phyloP scores from a whole-genome alignment of 805 yeast species.

The Metschnikowia chrysomelidarum region DNA sequence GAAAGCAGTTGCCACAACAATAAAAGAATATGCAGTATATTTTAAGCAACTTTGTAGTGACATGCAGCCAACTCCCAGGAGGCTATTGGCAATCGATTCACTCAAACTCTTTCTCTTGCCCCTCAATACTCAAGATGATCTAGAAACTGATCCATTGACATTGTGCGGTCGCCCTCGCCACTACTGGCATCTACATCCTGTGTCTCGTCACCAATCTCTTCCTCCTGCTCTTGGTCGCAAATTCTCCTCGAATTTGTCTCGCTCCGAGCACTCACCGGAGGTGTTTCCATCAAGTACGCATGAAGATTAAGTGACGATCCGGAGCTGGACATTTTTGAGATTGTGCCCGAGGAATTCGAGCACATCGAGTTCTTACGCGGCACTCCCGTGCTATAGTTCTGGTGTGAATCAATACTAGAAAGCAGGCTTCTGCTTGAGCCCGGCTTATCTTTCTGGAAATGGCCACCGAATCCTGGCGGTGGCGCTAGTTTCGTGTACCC shows the following conservation, averaged over 20 bases:
- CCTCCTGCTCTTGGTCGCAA: background rate
- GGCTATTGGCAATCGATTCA: background rate
- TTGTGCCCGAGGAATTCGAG: slow-evolving; percentile 23
- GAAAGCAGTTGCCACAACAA: too few relatives aligned
- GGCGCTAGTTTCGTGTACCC: slow-evolving; percentile 32
- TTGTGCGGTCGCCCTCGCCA: slow-evolving; percentile 18
- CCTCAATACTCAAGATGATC: slow-evolving; percentile 5
- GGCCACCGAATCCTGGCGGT: slow-evolving; percentile 33
- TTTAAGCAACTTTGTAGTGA: too few relatives aligned
- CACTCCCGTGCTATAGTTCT: slow-evolving; percentile 2
- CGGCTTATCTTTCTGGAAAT: slow-evolving; percentile 9
- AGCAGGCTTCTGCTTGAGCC: slow-evolving; percentile 12
- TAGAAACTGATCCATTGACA: slow-evolving; percentile 20
- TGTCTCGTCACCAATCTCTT: background rate
- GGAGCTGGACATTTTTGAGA: slow-evolving; percentile 37
- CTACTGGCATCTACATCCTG: background rate
- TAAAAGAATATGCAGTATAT: too few relatives aligned
- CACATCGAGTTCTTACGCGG: slow-evolving; percentile 28
- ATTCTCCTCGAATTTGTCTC: slow-evolving; percentile 1
- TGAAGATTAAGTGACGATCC: slow-evolving; percentile 41
- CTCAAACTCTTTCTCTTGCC: background rate
- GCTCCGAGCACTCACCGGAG: slow-evolving; percentile 6
- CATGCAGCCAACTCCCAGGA: too few relatives aligned
- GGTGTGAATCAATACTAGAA: slow-evolving; percentile 12
- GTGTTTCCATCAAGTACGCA: slow-evolving; percentile 41